Evolutionary conservation across 345 rosid genomes (phyloP), one percentile per base, ranked within the genome.

Genomic region (Clausena lansium): DNA sequence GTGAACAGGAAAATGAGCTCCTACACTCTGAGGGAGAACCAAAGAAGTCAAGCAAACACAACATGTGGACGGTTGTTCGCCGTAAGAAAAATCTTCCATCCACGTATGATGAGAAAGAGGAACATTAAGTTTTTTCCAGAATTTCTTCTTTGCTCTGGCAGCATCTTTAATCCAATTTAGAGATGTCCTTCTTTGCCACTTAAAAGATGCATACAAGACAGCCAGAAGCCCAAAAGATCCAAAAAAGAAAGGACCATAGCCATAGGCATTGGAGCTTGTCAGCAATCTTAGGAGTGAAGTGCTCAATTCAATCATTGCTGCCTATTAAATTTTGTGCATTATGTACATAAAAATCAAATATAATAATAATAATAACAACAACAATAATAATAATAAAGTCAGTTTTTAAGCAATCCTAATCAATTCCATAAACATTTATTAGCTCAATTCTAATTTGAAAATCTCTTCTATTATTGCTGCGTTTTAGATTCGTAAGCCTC

Each of bases 141-240:
- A 89, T 74, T 83, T 86, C 74, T 83, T 84, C 84, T 90, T 88
- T 30, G 83, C 91, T 77, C 80, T 79, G 6, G 91, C 93, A 73
- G 93, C 91, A 76, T 89, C 93, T 80, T 88, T 84, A 47, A 88
- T 86, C 90, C 91, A 88, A 20, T 90, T 83, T 1, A 88, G 69
- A 71, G 91, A 90, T 24, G 80, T 74, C 41, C 71, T 90, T 59
- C 85, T 85, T 83, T 90, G 93, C 93, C 93, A 90, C 82, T 75
- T 90, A 54, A 88, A 84, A 64, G 87, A 80, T 10, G 80, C 86
- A 78, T 87, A 88, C 1, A 84, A 50, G 54, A 90, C 61, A 60
- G 85, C 90, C 2, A 84, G 65, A 32, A 87, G 4, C 3, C 93
- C 90, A 45, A 87, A 70, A 25, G 84, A 76, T 67, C 93, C 91